Evolutionary conservation across 2,329 filamentous ascomycete genomes (phyloP), one percentile per base, ranked within the genome.

Genomic region (Phoma sp.): DNA sequence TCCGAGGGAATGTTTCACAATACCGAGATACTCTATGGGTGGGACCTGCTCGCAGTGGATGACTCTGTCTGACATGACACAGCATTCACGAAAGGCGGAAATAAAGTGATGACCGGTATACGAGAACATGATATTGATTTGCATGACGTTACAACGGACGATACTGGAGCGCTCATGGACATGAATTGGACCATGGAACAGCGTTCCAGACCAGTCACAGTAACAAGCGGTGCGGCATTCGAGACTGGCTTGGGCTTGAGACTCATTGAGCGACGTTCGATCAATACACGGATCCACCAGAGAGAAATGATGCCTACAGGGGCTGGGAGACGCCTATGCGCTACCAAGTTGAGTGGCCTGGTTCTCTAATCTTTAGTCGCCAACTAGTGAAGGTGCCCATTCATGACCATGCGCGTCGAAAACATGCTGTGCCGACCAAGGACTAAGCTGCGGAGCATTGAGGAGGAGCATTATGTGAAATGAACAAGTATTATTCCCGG

Each of bases 41-140:
- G 87, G 18, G 78, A 83, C 43, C 82, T 89, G 24, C 69, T 74
- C 25, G 83, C 83, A 4, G 72, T 78, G 2, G 87, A 88, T 67
- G 77, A 79, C 42, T 82, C 79, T 0, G 67, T 87, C 14, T 67
- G 80, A 4, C 68, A 70, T 22, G 83, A 87, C 25, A 22, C 7
- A 8, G 40, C 45, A 22, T n/a, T 18, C 6, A 30, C 18, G 13
- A 24, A n/a, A 7, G 25, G 13, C 18, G 13, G 39, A 23, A 5
- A 40, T 10, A 11, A 10, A 1, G 36, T 25, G 6, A 8, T 22
- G 7, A 14, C n/a, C 11, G 9, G 36, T 18, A 32, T 47, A 44
- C 35, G 52, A 36, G 46, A 46, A 14, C 30, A 52, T 40, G 7
- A 29, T 41, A 22, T 36, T 23, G 39, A 55, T 4, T 32, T 50